phyloP scores from a whole-genome alignment of 441 rosid species.

The Corymbia calophylla region DNA sequence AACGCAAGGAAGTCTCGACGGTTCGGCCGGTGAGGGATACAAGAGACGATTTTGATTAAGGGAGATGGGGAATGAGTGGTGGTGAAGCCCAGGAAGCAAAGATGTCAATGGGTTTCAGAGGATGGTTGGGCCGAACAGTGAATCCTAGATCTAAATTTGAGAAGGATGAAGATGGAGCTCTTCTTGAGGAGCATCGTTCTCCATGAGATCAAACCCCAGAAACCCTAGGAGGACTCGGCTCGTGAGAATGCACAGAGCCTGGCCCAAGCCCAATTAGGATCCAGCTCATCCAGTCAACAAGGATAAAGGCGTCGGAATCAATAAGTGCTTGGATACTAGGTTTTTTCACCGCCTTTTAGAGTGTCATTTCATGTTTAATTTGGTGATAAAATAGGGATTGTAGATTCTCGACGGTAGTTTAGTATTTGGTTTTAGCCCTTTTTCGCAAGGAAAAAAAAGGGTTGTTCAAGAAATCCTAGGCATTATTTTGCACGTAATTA shows the following conservation, averaged over 20 bases:
- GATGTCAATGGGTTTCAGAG: neutral
- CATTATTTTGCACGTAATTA: fast-evolving
- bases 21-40: neutral
- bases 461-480: neutral
- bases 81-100: neutral
- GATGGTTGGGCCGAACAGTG: neutral
- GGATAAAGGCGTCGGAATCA: neutral
- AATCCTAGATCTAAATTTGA: neutral
- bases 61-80: neutral
- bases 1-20: neutral
- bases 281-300: neutral
- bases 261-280: neutral
- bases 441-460: neutral
- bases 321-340: neutral
- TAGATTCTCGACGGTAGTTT: neutral
- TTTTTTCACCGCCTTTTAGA: neutral
- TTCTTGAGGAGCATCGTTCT: neutral
- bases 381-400: neutral
- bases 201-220: neutral
- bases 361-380: neutral
- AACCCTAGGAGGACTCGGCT: neutral
- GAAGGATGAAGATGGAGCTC: neutral
- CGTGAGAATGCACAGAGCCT: neutral
- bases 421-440: neutral
- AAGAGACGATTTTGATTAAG: neutral